Percentiles rank a stretch among this genome's conserved stretches.
phyloP scores from a whole-genome alignment of 345 rosid genomes.

The Eucalyptus sp. region DNA sequence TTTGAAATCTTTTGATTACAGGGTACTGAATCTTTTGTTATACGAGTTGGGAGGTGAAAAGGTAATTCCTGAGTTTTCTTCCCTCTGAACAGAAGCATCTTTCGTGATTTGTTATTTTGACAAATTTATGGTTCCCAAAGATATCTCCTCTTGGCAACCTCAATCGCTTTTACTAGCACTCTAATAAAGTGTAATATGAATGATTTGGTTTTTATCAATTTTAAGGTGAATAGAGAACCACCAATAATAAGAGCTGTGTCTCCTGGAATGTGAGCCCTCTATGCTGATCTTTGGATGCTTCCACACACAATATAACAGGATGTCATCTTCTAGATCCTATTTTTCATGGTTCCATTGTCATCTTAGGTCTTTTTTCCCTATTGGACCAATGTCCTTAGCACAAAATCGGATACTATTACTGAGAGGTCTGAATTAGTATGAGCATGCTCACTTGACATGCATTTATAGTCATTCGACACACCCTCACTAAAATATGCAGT shows the following conservation, averaged over 20 bases:
- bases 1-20: conserved; percentile 84
- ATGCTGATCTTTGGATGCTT: not conserved
- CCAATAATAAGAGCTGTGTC: not conserved
- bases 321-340: not conserved
- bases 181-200: not conserved
- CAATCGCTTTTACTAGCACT: not conserved
- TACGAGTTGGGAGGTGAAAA: conserved; percentile 65
- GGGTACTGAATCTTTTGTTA: conserved; percentile 71
- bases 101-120: not conserved
- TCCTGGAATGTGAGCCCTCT: not conserved
- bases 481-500: not conserved
- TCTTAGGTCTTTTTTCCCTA: not conserved
- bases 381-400: not conserved
- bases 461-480: not conserved
- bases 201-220: not conserved
- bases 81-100: not conserved
- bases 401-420: not conserved
- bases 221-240: not conserved
- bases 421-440: not conserved
- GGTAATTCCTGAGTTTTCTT: conserved; percentile 7
- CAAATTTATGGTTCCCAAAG: not conserved
- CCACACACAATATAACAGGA: not conserved
- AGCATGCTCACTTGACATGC: not conserved
- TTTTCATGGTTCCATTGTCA: not conserved
- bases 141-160: not conserved